Conservation (phyloP, 2,329 filamentous ascomycete genomes). For the Colletotrichum sp. region DNA sequence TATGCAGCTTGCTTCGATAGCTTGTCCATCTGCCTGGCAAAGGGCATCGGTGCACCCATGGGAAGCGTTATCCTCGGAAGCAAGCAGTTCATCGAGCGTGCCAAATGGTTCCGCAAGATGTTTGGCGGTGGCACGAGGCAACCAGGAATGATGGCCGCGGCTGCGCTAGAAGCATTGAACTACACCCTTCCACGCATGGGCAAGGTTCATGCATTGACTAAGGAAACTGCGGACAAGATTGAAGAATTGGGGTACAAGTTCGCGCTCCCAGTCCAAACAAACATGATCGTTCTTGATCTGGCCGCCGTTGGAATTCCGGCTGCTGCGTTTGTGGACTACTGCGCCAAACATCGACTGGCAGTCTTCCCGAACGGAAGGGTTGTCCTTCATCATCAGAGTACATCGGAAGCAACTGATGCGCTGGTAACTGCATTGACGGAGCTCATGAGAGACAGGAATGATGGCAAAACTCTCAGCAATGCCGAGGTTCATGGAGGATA, state of each 20-base stretch:
- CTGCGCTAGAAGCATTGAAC: accelerated
- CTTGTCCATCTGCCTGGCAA: not conserved
- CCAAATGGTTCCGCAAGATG: not conserved
- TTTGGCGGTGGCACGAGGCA: not conserved
- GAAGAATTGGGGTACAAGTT: not conserved
- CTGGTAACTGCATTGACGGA: not conserved
- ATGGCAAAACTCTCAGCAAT: not conserved
- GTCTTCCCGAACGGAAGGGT: not conserved
- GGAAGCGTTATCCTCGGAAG: not conserved
- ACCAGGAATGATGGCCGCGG: not conserved
- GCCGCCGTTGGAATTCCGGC: accelerated
- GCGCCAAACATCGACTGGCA: accelerated
- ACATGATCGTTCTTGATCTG: not conserved
- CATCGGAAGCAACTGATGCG: accelerated
- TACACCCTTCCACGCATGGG: not conserved
- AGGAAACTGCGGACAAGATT: accelerated
- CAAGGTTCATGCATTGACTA: not conserved
- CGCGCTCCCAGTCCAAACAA: accelerated
- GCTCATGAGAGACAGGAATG: accelerated
- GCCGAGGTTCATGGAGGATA: too few relatives aligned
- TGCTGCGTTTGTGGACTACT: not conserved
- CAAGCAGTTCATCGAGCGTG: not conserved
- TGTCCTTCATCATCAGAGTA: not conserved
- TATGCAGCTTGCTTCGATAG: not conserved
- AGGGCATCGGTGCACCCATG: not conserved